phyloP scores from a whole-genome alignment of 2,329 filamentous ascomycete species.

The Tolypocladium paradoxum region DNA sequence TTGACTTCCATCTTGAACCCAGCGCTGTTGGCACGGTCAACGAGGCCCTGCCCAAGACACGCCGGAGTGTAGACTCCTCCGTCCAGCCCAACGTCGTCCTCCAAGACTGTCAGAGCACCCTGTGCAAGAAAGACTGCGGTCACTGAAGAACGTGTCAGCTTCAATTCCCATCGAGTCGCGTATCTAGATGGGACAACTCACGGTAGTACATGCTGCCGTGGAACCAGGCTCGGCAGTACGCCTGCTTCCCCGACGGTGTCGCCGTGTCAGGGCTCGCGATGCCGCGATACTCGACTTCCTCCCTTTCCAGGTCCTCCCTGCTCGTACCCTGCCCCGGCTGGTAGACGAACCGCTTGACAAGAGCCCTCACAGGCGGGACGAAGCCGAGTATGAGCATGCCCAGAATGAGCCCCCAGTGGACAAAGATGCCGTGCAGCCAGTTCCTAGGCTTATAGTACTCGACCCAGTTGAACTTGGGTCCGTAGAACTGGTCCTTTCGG shows the following conservation, averaged over 20 bases:
- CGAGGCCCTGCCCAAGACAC: constrained; percentile 54
- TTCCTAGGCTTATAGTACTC: constrained; percentile 43
- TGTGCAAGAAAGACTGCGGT: constrained; percentile 55
- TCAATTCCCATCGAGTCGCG: neutral
- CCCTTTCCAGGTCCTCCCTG: constrained; percentile 41
- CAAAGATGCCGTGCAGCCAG: constrained; percentile 35
- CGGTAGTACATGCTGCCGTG: constrained; percentile 54
- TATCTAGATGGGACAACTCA: constrained; percentile 27
- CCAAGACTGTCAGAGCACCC: constrained; percentile 53
- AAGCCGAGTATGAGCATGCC: constrained; percentile 32
- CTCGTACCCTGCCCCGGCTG: constrained; percentile 45
- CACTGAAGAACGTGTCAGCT: constrained; percentile 28
- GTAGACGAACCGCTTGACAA: constrained; percentile 32
- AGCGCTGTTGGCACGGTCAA: constrained; percentile 49
- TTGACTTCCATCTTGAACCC: constrained; percentile 54
- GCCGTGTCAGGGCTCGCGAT: constrained; percentile 51
- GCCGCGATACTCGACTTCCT: constrained; percentile 53
- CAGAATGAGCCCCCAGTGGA: constrained; percentile 38
- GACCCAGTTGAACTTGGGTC: constrained; percentile 47
- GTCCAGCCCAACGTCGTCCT: constrained; percentile 47
- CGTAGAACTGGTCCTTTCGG: constrained; percentile 40
- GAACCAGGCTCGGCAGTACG: constrained; percentile 43
- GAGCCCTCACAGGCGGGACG: constrained; percentile 31
- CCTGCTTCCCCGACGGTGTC: constrained; percentile 32
- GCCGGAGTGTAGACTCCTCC: constrained; percentile 66